Evolutionary conservation across 1,284 basidiomycete species (phyloP), one percentile per base, ranked within the genome.

Genomic region (Moesziomyces sp.): DNA sequence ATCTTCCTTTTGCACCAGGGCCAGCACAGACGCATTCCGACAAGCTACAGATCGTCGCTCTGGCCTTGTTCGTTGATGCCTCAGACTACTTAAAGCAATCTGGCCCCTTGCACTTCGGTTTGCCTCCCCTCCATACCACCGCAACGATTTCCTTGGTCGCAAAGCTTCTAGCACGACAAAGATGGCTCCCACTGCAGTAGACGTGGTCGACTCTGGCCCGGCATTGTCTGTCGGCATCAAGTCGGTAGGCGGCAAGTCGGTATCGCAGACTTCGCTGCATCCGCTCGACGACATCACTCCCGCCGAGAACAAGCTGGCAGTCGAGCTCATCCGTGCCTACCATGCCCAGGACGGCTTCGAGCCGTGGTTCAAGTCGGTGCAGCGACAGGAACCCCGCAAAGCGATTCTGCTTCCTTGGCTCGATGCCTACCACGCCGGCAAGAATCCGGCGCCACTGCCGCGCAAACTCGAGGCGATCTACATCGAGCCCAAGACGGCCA

Each of bases 351-450:
- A 63, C 21, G 60, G 60, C 14, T 53, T 57, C 33, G 46, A 68
- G 24, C 65, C 56, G 5, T 74, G 71, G 71, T 74, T 74, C 66
- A 70, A 74, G 46, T 28, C 47, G 18, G 54, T 70, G 6, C 71
- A 74, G 52, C 57, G 55, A 14, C 58, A 60, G 30, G 71, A 74
- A 38, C 71, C 71, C 19, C 64, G 56, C 49, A 74, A 74, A 33
- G 56, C 58, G 3, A 19, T 64, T 14, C 54, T 74, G 18, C 46
- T 60, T 4, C 67, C 61, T 13, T 70, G 65, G 60, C 51, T 74
- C n/a, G 71, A 74, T 26, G 65, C 64, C 16, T 70, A 38, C 35
- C 64, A 72, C 38, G 46, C 55, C 18, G 64, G 48, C 24, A 18
- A 44, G 23, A 58, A 49, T 18, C 49, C 52, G 11, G 26, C 54